Conservation (phyloP, 331 rosid species). For the Malus hybrid region DNA sequence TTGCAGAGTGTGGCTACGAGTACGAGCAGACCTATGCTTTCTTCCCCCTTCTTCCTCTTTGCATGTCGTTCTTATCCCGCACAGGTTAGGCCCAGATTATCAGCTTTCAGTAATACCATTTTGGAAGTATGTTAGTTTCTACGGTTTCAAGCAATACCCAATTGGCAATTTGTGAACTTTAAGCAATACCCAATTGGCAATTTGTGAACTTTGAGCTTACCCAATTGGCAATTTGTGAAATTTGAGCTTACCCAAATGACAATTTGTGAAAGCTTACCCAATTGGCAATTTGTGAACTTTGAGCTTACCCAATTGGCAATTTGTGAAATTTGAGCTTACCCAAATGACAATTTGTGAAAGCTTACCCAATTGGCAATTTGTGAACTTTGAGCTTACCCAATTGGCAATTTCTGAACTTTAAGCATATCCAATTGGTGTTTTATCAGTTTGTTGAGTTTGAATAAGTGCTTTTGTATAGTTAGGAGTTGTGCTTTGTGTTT, state of each 20-base stretch:
- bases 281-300: not conserved
- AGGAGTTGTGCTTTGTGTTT: conserved; percentile 3
- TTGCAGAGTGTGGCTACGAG: conserved; percentile 79
- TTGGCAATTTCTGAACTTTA: not conserved
- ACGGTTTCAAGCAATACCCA: not conserved
- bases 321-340: not conserved
- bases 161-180: not conserved
- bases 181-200: not conserved
- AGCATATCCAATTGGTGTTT: too few relatives aligned
- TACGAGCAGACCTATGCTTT: conserved; percentile 85
- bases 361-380: not conserved
- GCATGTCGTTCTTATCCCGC: conserved; percentile 41
- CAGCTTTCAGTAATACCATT: not conserved
- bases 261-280: not conserved
- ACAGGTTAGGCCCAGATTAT: conserved; percentile 20
- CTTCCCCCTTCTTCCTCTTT: conserved; percentile 74
- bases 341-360: not conserved
- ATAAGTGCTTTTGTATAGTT: not conserved
- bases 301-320: not conserved
- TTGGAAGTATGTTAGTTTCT: not conserved
- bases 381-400: too few relatives aligned
- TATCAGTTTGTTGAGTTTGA: not conserved
- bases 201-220: not conserved
- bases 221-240: not conserved
- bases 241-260: not conserved